These are phyloP conservation scores for Apocynum venetum DNA, from an alignment of 257 asterid species.

Conservation along the genomic window DNA sequence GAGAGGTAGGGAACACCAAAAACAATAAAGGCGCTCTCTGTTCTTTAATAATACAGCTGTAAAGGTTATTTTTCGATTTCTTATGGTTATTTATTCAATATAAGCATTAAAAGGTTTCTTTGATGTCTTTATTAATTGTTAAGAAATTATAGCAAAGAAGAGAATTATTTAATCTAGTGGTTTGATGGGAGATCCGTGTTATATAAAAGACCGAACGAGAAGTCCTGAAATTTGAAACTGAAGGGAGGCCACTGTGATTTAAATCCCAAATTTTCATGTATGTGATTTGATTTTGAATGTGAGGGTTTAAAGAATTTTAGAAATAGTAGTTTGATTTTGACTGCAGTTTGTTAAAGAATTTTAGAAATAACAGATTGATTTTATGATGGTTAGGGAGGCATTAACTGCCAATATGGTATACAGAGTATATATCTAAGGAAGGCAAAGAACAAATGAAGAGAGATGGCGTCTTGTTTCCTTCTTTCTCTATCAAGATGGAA, in stretches of 20 bases:
- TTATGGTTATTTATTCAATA: not conserved
- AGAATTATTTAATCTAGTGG: not conserved
- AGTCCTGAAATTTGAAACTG: not conserved
- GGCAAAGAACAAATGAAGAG: not conserved
- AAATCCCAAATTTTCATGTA: not conserved
- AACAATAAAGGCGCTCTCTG: not conserved
- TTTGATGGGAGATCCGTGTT: not conserved
- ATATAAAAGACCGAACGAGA: not conserved
- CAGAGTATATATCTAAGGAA: too few species aligned
- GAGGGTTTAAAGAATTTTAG: not conserved
- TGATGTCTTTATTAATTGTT: not conserved
- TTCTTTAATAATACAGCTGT: not conserved
- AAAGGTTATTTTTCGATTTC: not conserved
- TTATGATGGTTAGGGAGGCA: not conserved
- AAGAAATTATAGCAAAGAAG: not conserved
- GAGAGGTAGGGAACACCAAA: not conserved
- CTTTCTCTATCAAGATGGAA: not conserved
- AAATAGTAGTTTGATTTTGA: not conserved
- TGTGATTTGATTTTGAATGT: not conserved
- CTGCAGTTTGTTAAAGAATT: not conserved
- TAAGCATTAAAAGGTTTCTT: not conserved
- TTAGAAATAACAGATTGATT: not conserved
- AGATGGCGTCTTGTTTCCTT: not conserved
- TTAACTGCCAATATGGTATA: not conserved
- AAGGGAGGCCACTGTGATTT: not conserved